Conservation (phyloP, 495 filamentous ascomycete genomes). For the Physcia stellaris region DNA sequence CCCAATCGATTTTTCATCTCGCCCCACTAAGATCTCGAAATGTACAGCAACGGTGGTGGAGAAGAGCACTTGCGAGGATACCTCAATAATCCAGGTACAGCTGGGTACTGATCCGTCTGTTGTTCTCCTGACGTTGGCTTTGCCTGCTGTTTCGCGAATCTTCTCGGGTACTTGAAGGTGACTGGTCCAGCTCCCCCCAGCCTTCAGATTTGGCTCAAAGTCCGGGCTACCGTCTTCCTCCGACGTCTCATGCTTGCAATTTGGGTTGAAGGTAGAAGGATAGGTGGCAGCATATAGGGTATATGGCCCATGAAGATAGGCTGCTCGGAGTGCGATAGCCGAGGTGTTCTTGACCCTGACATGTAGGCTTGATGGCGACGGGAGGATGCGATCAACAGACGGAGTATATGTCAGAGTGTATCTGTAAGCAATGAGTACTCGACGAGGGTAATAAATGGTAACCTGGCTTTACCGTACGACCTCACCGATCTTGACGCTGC, state of each 20-base stretch:
- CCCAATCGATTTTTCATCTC: constrained; percentile 70
- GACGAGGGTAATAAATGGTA: constrained; percentile 6
- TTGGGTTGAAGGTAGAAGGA: constrained; percentile 65
- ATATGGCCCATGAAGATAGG: constrained; percentile 93
- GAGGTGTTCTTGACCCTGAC: constrained; percentile 88
- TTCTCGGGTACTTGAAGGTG: constrained; percentile 61
- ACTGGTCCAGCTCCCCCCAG: constrained; percentile 72
- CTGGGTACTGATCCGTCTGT: constrained; percentile 19
- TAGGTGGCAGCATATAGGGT: constrained; percentile 76
- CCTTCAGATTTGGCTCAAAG: constrained; percentile 93
- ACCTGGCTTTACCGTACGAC: constrained; percentile 46
- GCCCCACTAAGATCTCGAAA: constrained; percentile 73
- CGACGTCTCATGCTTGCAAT: constrained; percentile 50
- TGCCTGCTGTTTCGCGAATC: constrained; percentile 41
- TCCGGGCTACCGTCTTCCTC: constrained; percentile 56
- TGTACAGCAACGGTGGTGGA: constrained; percentile 76
- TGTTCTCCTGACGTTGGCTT: constrained; percentile 14
- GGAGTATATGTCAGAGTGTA: constrained; percentile 93
- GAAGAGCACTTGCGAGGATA: constrained; percentile 84
- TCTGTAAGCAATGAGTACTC: constrained; percentile 19
- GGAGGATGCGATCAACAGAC: constrained; percentile 73
- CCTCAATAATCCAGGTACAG: constrained; percentile 81
- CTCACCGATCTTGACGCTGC: constrained; percentile 84
- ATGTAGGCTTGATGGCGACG: constrained; percentile 61
- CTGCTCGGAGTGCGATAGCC: constrained; percentile 76